A percentile compares a stretch with the other conserved stretches of the same genome.
Conservation (phyloP, 352 stramenopile genomes). For the Phytophthora boehmeriae region DNA sequence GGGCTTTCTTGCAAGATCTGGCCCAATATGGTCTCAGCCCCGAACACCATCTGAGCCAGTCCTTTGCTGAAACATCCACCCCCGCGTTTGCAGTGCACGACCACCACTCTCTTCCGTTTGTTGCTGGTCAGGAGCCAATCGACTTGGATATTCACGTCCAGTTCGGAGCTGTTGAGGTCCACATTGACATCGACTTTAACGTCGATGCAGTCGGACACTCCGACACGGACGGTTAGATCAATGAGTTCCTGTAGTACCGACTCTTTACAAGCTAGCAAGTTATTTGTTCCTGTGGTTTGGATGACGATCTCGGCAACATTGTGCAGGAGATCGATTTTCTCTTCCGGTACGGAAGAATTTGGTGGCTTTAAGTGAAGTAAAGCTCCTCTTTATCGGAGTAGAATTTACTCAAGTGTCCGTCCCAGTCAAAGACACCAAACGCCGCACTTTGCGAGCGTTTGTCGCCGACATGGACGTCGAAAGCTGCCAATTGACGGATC, state of each 20-base stretch:
- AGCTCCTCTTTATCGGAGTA: background rate
- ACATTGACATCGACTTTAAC: background rate
- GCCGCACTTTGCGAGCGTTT: background rate
- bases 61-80: slow-evolving; percentile 14
- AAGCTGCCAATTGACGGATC: background rate
- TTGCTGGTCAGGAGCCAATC: background rate
- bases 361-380: background rate
- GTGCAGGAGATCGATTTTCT: background rate
- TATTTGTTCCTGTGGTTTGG: background rate
- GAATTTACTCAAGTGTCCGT: background rate
- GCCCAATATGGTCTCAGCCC: slow-evolving; percentile 12
- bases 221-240: background rate
- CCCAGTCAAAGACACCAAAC: background rate
- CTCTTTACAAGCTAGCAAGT: background rate
- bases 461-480: background rate
- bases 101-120: slow-evolving; percentile 3
- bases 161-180: background rate
- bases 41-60: slow-evolving; percentile 11
- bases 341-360: background rate
- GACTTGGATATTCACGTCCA: background rate
- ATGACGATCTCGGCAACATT: background rate
- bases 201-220: background rate
- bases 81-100: slow-evolving; percentile 17
- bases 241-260: background rate
- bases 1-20: slow-evolving; percentile 16